phyloP scores from a whole-genome alignment of 2,329 filamentous ascomycete genomes.

The Colletotrichum tamarilloi region DNA sequence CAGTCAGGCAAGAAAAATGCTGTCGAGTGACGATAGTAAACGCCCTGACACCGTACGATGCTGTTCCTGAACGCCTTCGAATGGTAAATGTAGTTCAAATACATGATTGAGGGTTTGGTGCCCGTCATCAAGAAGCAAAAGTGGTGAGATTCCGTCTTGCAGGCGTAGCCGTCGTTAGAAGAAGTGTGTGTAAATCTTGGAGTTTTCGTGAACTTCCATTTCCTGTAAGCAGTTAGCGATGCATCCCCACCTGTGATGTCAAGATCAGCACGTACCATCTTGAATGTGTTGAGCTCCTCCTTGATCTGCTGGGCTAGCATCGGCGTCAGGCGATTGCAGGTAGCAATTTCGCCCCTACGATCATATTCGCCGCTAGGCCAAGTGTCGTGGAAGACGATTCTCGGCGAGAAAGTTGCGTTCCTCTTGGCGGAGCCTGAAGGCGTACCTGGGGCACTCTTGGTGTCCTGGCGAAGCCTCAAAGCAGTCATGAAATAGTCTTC shows the following conservation, averaged over 20 bases:
- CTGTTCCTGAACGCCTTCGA: conserved; percentile 64
- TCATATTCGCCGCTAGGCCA: conserved; percentile 98
- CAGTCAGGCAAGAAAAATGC: conserved; percentile 31
- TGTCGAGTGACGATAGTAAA: conserved; percentile 51
- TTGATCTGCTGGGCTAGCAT: conserved; percentile 99
- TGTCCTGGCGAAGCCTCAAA: conserved; percentile 78
- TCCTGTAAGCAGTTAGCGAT: conserved; percentile 73
- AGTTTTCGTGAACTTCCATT: conserved; percentile 99
- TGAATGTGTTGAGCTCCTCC: conserved; percentile 98
- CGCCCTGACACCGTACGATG: conserved; percentile 70
- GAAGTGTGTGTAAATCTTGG: conserved; percentile 99
- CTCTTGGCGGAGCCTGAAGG: conserved; percentile 75
- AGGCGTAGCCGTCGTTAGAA: conserved; percentile 75
- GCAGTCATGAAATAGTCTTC: conserved; percentile 92
- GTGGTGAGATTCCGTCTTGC: conserved; percentile 41
- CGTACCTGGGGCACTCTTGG: conserved; percentile 83
- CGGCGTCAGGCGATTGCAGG: conserved; percentile 96
- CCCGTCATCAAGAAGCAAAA: conserved; percentile 44
- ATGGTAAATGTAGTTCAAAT: conserved; percentile 61
- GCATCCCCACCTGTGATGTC: background rate
- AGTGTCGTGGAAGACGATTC: conserved; percentile 95
- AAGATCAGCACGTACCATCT: conserved; percentile 78
- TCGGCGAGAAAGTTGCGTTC: conserved; percentile 84
- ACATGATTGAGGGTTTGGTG: conserved; percentile 53
- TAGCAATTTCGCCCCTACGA: conserved; percentile 93